A percentile compares a stretch with the other conserved stretches of the same genome.
Evolutionary conservation across 306 rosid genomes (phyloP).

Genomic region (Rubus parviflorus): DNA sequence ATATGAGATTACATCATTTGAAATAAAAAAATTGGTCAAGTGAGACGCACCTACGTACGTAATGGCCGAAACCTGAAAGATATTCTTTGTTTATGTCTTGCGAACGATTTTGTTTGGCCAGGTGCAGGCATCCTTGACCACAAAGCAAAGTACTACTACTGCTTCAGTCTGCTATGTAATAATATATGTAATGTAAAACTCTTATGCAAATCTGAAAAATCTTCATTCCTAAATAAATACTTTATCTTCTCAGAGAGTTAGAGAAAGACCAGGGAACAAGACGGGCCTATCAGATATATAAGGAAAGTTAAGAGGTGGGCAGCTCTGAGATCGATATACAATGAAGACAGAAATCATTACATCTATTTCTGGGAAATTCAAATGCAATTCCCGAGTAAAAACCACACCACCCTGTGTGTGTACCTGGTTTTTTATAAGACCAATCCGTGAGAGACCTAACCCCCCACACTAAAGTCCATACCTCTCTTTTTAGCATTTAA

Average conservation of each 20-base stretch:
- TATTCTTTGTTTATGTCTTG: not conserved
- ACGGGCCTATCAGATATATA: conserved; percentile 36
- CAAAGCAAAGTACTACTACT: conserved; percentile 21
- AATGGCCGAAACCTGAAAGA: not conserved
- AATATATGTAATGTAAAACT: not conserved
- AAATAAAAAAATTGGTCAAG: not conserved
- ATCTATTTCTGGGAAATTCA: conserved; percentile 36
- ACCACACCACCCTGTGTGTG: conserved; percentile 5
- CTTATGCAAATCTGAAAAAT: not conserved
- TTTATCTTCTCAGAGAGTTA: conserved; percentile 19
- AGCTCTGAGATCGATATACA: conserved; percentile 3
- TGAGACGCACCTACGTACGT: not conserved
- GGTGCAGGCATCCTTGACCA: conserved; percentile 58
- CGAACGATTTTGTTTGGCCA: conserved; percentile 49
- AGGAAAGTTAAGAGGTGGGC: conserved; percentile 31
- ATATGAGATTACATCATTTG: conserved; percentile 6
- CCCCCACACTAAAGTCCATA: conserved; percentile 33
- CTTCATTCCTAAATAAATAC: not conserved
- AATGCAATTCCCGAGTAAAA: conserved; percentile 46
- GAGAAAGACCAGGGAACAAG: conserved; percentile 28
- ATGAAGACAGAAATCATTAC: conserved; percentile 33
- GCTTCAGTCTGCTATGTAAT: not conserved
- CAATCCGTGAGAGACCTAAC: conserved; percentile 28
- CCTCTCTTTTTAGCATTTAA: conserved; percentile 37
- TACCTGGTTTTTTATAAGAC: conserved; percentile 37